These are phyloP conservation scores for Phytophthora pini DNA, from an alignment of 352 stramenopile species.

Conservation along the genomic window DNA sequence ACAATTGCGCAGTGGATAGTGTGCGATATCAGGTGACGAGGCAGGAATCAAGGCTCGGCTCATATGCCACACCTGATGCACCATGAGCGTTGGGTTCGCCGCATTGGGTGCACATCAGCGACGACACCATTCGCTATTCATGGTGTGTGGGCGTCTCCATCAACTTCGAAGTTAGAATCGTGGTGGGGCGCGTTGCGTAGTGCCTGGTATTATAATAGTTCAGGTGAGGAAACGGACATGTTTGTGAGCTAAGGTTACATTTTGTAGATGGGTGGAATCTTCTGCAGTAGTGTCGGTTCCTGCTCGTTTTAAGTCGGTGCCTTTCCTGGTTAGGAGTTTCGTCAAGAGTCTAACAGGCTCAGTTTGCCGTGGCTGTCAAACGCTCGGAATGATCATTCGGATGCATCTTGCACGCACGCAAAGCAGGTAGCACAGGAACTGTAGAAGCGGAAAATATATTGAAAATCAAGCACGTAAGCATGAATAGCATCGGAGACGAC, in stretches of 20 bases:
- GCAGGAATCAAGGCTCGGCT: conserved; percentile 15
- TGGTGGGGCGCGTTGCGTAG: too few relatives aligned
- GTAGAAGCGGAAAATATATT: conserved; percentile 45
- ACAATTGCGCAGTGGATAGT: conserved; percentile 3
- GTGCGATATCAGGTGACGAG: conserved; percentile 20
- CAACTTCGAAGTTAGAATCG: too few relatives aligned
- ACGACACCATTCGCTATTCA: neutral
- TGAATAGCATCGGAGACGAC: conserved; percentile 19
- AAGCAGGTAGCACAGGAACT: neutral
- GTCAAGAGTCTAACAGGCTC: conserved; percentile 6
- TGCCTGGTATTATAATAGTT: neutral
- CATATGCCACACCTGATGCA: conserved; percentile 17
- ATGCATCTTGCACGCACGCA: conserved; percentile 13
- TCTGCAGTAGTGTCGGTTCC: too few relatives aligned
- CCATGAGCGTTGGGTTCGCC: conserved; percentile 12
- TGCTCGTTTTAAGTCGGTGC: too few relatives aligned
- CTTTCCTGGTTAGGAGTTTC: too few relatives aligned
- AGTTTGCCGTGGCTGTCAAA: neutral
- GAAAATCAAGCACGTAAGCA: conserved; percentile 44
- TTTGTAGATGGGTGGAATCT: neutral
- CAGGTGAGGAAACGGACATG: neutral
- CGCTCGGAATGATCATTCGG: neutral
- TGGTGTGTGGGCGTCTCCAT: too few relatives aligned
- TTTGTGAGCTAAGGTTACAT: too few relatives aligned
- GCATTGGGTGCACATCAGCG: conserved; percentile 19